Conservation (phyloP, 352 stramenopile genomes). For the Phytophthora chlamydospora region DNA sequence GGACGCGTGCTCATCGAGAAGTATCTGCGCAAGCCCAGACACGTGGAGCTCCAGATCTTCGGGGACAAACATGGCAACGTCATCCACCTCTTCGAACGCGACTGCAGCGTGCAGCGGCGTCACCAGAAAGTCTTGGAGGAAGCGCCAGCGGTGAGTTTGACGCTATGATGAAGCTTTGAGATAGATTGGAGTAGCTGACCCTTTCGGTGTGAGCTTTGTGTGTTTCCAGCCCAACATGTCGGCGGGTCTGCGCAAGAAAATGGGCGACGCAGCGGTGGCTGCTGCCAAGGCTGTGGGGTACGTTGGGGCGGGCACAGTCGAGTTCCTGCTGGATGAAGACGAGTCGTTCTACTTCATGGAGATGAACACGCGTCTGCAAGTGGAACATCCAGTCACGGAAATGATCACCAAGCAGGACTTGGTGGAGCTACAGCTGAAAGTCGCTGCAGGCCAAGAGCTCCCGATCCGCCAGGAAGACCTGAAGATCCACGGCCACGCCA, state of each 20-base stretch:
- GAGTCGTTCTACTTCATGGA: constrained; percentile 96
- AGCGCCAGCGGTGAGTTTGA: constrained; percentile 78
- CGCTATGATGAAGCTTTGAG: neutral
- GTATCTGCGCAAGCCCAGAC: constrained; percentile 87
- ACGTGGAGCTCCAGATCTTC: constrained; percentile 95
- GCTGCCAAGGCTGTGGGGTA: constrained; percentile 92
- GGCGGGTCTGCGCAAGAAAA: constrained; percentile 81
- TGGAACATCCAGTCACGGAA: constrained; percentile 94
- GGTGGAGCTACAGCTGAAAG: constrained; percentile 95
- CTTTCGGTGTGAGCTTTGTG: neutral
- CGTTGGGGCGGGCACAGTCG: constrained; percentile 92
- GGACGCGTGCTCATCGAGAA: constrained; percentile 92
- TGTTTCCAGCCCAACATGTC: constrained; percentile 71
- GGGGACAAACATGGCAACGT: constrained; percentile 91
- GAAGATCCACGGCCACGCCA: constrained; percentile 87
- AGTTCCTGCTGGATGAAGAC: constrained; percentile 93
- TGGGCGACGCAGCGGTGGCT: constrained; percentile 89
- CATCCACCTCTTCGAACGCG: constrained; percentile 91
- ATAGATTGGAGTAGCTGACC: no score
- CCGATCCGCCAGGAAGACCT: constrained; percentile 91
- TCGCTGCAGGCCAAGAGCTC: constrained; percentile 91
- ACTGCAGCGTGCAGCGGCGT: constrained; percentile 91
- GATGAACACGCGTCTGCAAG: constrained; percentile 97
- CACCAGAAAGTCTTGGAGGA: constrained; percentile 97
- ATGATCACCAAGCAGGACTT: constrained; percentile 90